Evolutionary conservation across 805 yeast genomes (phyloP).

Genomic region (Saccharomycopsis javanensis): DNA sequence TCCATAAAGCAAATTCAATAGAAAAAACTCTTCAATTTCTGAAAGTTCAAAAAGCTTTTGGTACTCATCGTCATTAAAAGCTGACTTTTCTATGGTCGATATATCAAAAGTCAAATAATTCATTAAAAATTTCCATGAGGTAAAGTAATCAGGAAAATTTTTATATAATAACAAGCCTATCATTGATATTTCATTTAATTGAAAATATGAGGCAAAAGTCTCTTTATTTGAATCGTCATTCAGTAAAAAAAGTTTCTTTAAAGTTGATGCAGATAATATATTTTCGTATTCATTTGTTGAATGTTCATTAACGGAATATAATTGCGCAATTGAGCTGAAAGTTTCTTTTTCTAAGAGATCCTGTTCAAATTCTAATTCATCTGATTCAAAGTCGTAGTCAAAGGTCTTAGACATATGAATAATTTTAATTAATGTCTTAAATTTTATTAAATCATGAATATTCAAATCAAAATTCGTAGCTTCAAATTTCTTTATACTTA

Average conservation of each 20-base stretch:
- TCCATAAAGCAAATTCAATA: slow-evolving; percentile 34
- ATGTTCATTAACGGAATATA: not conserved
- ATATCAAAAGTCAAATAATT: slow-evolving; percentile 11
- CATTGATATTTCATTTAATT: slow-evolving; percentile 13
- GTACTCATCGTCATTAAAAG: slow-evolving; percentile 24
- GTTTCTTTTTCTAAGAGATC: not conserved
- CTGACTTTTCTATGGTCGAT: slow-evolving; percentile 4
- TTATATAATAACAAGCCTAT: slow-evolving; percentile 15
- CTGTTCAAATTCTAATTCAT: slow-evolving; percentile 7
- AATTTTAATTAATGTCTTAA: slow-evolving; percentile 24
- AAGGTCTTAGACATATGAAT: slow-evolving; percentile 22
- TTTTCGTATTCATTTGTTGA: not conserved
- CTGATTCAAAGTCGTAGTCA: slow-evolving; percentile 19
- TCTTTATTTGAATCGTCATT: not conserved
- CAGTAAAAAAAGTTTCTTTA: slow-evolving; percentile 3
- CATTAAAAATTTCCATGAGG: slow-evolving; percentile 17
- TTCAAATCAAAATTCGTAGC: slow-evolving; percentile 22
- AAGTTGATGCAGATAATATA: not conserved
- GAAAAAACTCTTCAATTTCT: slow-evolving; percentile 21
- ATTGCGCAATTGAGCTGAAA: not conserved
- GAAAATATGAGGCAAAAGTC: not conserved
- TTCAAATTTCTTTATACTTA: slow-evolving; percentile 25
- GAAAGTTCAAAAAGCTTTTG: slow-evolving; percentile 26
- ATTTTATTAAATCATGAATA: slow-evolving; percentile 25
- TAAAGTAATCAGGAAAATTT: slow-evolving; percentile 9